These are phyloP conservation scores for Scytalidium lignicola DNA, from an alignment of 2,329 filamentous ascomycete genomes.

Conservation along the genomic window DNA sequence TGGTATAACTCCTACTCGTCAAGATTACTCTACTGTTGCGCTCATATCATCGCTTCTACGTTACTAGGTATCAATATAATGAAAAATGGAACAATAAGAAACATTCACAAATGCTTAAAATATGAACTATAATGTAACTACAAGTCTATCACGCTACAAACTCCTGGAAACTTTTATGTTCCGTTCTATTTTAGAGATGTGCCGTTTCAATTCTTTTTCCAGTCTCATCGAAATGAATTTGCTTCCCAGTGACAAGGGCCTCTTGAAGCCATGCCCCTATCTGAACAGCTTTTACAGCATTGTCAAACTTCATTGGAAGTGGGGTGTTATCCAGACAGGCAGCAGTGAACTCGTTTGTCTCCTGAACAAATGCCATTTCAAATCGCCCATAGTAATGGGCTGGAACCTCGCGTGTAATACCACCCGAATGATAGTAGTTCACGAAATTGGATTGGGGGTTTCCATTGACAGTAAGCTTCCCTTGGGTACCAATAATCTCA, in stretches of 20 bases:
- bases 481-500: constrained; percentile 60
- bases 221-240: constrained; percentile 55
- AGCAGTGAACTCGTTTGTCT: constrained; percentile 58
- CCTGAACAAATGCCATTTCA: constrained; percentile 54
- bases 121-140: too few species aligned
- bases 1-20: too few species aligned
- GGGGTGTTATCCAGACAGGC: constrained; percentile 49
- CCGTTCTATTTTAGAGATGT: too few species aligned
- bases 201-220: too few species aligned
- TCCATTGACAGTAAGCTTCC: constrained; percentile 55
- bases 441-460: constrained; percentile 51
- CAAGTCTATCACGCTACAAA: too few species aligned
- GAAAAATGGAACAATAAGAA: too few species aligned
- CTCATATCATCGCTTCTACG: too few species aligned
- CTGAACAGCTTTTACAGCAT: constrained; percentile 51
- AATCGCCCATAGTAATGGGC: constrained; percentile 58
- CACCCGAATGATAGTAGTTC: constrained; percentile 45
- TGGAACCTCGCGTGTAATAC: constrained; percentile 54
- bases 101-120: too few species aligned
- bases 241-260: constrained; percentile 45
- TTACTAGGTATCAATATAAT: too few species aligned
- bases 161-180: too few species aligned
- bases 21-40: too few species aligned
- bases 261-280: constrained; percentile 57
- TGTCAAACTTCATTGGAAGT: constrained; percentile 48